Evolutionary conservation across 352 stramenopile species (phyloP).

Genomic region (Phytophthora ramorum): DNA sequence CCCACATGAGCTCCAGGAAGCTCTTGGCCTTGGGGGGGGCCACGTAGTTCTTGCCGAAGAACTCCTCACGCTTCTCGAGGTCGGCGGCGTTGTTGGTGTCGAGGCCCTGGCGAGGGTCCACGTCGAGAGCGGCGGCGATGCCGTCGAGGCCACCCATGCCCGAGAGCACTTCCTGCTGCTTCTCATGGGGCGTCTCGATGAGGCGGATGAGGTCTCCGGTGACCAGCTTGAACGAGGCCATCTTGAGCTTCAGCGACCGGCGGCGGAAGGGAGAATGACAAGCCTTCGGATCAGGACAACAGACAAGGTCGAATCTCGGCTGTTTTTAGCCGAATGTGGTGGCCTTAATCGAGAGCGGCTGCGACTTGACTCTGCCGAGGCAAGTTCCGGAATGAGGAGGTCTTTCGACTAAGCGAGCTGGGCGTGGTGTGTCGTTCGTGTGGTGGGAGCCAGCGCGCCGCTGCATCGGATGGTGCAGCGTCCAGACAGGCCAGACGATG

Average conservation of each 20-base stretch:
- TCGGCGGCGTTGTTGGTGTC: slow-evolving; percentile 49
- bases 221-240: slow-evolving; percentile 53
- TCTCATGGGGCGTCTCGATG: slow-evolving; percentile 69
- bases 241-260: slow-evolving; percentile 1
- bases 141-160: slow-evolving; percentile 57
- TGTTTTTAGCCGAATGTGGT: slow-evolving; percentile 20
- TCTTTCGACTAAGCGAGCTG: slow-evolving; percentile 27
- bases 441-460: slow-evolving; percentile 19
- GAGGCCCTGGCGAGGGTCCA: slow-evolving; percentile 56
- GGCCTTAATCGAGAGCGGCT: slow-evolving; percentile 1
- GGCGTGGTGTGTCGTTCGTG: slow-evolving; percentile 23
- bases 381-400: slow-evolving; percentile 33
- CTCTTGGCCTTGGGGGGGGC: slow-evolving; percentile 54
- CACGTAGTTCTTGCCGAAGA: slow-evolving; percentile 75
- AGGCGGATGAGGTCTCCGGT: slow-evolving; percentile 70
- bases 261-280: slow-evolving; percentile 6
- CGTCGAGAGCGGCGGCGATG: slow-evolving; percentile 51
- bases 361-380: slow-evolving; percentile 17
- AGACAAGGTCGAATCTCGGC: slow-evolving; percentile 1
- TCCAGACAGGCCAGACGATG: slow-evolving; percentile 15
- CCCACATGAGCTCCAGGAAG: slow-evolving; percentile 87
- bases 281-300: slow-evolving; percentile 13
- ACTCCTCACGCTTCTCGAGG: slow-evolving; percentile 45
- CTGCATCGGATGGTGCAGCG: too few relatives aligned
- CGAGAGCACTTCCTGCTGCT: slow-evolving; percentile 47